Conservation (phyloP, 305 asterid species). For the Andrographis paniculata region DNA sequence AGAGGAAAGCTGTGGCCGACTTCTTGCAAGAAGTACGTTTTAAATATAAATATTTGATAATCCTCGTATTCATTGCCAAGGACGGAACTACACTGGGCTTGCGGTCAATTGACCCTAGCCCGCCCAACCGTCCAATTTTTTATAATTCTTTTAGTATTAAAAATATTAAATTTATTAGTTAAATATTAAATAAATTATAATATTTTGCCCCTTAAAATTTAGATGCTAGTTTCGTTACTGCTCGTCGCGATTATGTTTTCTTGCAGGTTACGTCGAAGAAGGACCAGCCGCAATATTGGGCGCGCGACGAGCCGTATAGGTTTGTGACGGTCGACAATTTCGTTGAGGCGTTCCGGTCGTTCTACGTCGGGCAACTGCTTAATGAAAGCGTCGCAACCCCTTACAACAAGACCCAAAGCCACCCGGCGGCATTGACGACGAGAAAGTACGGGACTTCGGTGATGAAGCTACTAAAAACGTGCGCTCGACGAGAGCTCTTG, state of each 20-base stretch:
- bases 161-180: too few species aligned
- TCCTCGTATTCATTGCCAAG: too few species aligned
- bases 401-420: slow-evolving; percentile 40
- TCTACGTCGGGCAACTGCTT: slow-evolving; percentile 33
- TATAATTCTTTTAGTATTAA: too few species aligned
- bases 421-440: slow-evolving; percentile 46
- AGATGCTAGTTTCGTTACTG: too few species aligned
- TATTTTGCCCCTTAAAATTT: too few species aligned
- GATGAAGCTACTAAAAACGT: slow-evolving; percentile 36
- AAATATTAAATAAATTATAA: too few species aligned
- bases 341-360: slow-evolving; percentile 32
- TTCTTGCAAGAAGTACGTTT: slow-evolving; percentile 58
- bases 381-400: slow-evolving; percentile 28
- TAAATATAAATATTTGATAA: too few species aligned
- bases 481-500: slow-evolving; percentile 36
- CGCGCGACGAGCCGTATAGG: slow-evolving; percentile 31
- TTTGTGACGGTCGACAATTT: slow-evolving; percentile 38
- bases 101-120: too few species aligned
- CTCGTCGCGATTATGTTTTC: too few species aligned
- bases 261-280: slow-evolving; percentile 47
- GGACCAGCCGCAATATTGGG: slow-evolving; percentile 61
- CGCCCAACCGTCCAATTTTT: too few species aligned
- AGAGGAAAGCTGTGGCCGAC: slow-evolving; percentile 65
- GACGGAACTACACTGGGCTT: too few species aligned
- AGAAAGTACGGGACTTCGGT: slow-evolving; percentile 28